phyloP scores from a whole-genome alignment of 768 basidiomycete species.

The Tylopilus intermedius region DNA sequence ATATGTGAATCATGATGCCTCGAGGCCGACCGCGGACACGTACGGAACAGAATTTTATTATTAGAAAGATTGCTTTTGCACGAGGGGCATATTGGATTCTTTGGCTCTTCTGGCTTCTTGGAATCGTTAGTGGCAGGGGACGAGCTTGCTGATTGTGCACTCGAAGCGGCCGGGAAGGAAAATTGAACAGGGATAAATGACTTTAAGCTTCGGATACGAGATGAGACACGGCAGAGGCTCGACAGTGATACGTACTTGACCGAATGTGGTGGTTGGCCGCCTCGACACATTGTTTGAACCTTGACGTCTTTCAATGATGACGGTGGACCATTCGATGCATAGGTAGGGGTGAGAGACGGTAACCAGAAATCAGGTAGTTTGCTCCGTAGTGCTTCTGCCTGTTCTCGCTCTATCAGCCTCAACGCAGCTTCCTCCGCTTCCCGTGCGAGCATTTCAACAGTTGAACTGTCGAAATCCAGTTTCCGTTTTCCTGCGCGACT shows the following conservation, averaged over 20 bases:
- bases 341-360: conserved; percentile 84
- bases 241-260: conserved; percentile 52
- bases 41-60: conserved; percentile 64
- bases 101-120: conserved; percentile 48
- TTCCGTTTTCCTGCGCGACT: conserved; percentile 71
- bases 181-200: conserved; percentile 79
- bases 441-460: conserved; percentile 63
- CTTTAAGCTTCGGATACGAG: conserved; percentile 57
- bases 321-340: conserved; percentile 57
- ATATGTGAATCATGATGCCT: conserved; percentile 1
- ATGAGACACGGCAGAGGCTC: conserved; percentile 2
- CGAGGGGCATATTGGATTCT: conserved; percentile 74
- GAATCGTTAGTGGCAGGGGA: conserved; percentile 32
- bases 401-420: conserved; percentile 75
- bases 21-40: conserved; percentile 24
- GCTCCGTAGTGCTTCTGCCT: conserved; percentile 75
- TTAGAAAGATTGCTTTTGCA: conserved; percentile 86
- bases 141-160: conserved; percentile 36
- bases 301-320: conserved; percentile 74
- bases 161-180: conserved; percentile 42
- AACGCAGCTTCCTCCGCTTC: conserved; percentile 90
- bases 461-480: conserved; percentile 72
- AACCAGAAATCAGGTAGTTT: conserved; percentile 98
- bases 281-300: conserved; percentile 84
- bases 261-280: conserved; percentile 71